A percentile compares a stretch with the other conserved stretches of the same genome.
phyloP scores from a whole-genome alignment of 78 protist genomes.

The Neovahlkampfia damariscottae region DNA sequence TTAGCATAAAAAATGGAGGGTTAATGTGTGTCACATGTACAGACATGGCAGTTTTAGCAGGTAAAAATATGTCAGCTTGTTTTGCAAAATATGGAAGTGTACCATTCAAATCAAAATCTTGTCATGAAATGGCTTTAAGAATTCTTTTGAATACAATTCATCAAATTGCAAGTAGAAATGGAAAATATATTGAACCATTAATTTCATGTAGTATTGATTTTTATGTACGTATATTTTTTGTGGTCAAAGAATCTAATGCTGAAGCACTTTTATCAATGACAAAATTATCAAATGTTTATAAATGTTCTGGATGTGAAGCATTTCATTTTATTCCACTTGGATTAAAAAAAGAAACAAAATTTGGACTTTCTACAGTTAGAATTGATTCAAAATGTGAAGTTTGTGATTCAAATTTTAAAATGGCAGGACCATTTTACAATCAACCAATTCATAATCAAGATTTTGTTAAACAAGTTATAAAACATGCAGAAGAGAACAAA shows the following conservation, averaged over 20 bases:
- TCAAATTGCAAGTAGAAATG: slow-evolving; percentile 53
- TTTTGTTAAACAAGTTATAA: slow-evolving; percentile 2
- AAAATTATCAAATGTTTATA: slow-evolving; percentile 31
- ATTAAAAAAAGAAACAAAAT: not conserved
- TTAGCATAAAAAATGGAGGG: slow-evolving; percentile 65
- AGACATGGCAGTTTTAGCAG: slow-evolving; percentile 87
- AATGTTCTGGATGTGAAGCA: slow-evolving; percentile 70
- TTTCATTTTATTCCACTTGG: slow-evolving; percentile 54
- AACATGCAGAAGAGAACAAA: not conserved
- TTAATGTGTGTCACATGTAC: slow-evolving; percentile 92
- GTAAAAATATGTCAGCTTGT: slow-evolving; percentile 72
- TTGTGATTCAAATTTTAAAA: slow-evolving; percentile 2
- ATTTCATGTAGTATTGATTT: slow-evolving; percentile 80
- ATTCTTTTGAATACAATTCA: slow-evolving; percentile 55
- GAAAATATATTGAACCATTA: slow-evolving; percentile 69
- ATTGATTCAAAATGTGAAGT: not conserved
- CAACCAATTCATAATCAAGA: slow-evolving; percentile 25
- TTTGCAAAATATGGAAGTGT: slow-evolving; percentile 78
- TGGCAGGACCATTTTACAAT: slow-evolving; percentile 57
- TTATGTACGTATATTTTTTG: slow-evolving; percentile 91
- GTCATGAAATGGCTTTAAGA: slow-evolving; percentile 89
- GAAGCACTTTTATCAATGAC: slow-evolving; percentile 27
- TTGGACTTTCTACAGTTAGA: too few relatives aligned
- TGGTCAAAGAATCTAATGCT: slow-evolving; percentile 35
- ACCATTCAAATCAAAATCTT: slow-evolving; percentile 45